Percentiles rank a stretch among this genome's conserved stretches.
Evolutionary conservation across 129 eudicot genomes (phyloP).

Genomic region (Flaveria bidentis): DNA sequence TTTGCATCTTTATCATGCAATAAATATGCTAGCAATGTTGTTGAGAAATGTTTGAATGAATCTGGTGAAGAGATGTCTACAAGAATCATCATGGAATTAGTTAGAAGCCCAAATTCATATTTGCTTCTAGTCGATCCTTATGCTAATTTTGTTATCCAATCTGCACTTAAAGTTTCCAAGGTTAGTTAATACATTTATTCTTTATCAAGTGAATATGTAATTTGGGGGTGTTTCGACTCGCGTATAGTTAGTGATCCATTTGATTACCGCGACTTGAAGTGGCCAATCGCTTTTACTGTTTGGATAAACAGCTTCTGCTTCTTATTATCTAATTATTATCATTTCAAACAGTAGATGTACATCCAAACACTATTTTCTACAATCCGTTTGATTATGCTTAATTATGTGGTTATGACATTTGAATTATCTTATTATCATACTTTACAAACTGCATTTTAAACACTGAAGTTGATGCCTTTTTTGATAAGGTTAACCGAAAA

Average conservation of each 20-base stretch:
- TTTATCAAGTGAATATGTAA: not conserved
- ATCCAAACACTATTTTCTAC: conserved; percentile 11
- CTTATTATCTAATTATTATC: not conserved
- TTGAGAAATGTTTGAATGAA: conserved; percentile 58
- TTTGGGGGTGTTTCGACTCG: conserved; percentile 4
- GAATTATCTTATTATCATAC: not conserved
- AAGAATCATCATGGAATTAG: conserved; percentile 49
- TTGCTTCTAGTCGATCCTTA: conserved; percentile 60
- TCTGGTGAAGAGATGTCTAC: conserved; percentile 44
- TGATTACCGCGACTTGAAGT: too few relatives aligned
- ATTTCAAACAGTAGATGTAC: not conserved
- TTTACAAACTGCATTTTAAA: not conserved
- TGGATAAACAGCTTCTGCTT: not conserved
- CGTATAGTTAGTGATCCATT: not conserved
- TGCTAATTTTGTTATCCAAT: conserved; percentile 74
- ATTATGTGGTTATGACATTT: not conserved
- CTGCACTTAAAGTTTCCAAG: conserved; percentile 58
- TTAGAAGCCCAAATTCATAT: conserved; percentile 46
- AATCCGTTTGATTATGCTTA: not conserved
- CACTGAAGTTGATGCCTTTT: not conserved
- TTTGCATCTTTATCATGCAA: conserved; percentile 59
- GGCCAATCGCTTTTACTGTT: not conserved
- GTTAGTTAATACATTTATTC: conserved; percentile 35
- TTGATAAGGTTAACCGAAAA: not conserved
- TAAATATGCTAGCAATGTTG: conserved; percentile 76